phyloP scores from a whole-genome alignment of 257 asterid species.

The Nicotiana undulata region DNA sequence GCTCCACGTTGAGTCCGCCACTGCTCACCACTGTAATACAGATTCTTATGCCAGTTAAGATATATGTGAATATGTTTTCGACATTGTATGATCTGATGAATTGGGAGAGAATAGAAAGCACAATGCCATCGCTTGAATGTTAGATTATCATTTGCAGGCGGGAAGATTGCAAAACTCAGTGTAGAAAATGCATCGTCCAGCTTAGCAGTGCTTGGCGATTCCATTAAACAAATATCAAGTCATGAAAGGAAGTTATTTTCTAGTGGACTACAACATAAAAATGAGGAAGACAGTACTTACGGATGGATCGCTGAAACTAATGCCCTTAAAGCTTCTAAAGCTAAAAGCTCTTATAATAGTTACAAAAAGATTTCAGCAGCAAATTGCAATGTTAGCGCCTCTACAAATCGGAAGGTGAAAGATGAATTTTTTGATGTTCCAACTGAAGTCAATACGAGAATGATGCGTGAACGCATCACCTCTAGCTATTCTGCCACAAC shows the following conservation, averaged over 20 bases:
- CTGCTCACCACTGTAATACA: background rate
- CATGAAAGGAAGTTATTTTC: constrained; percentile 11
- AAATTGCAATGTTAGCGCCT: background rate
- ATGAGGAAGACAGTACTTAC: constrained; percentile 3
- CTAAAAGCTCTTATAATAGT: constrained; percentile 5
- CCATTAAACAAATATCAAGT: constrained; percentile 33
- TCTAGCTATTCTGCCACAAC: constrained; percentile 8
- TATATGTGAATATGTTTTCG: background rate
- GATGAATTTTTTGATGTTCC: constrained; percentile 6
- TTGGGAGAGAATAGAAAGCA: constrained; percentile 7
- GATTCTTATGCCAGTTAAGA: background rate
- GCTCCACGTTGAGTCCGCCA: too few relatives aligned
- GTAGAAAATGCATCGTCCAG: constrained; percentile 19
- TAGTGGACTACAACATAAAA: constrained; percentile 8
- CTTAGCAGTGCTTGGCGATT: constrained; percentile 22
- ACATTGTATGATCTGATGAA: background rate
- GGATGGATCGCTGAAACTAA: constrained; percentile 8
- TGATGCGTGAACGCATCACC: constrained; percentile 8
- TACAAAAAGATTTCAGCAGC: background rate
- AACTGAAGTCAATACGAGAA: background rate
- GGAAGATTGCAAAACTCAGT: constrained; percentile 34
- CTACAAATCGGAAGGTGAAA: background rate
- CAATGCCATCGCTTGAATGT: constrained; percentile 1
- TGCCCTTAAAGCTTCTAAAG: constrained; percentile 9
- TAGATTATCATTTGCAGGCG: constrained; percentile 31